Base-by-base conservation (phyloP, 768 basidiomycete genomes). In the Boletus fagicola region DNA sequence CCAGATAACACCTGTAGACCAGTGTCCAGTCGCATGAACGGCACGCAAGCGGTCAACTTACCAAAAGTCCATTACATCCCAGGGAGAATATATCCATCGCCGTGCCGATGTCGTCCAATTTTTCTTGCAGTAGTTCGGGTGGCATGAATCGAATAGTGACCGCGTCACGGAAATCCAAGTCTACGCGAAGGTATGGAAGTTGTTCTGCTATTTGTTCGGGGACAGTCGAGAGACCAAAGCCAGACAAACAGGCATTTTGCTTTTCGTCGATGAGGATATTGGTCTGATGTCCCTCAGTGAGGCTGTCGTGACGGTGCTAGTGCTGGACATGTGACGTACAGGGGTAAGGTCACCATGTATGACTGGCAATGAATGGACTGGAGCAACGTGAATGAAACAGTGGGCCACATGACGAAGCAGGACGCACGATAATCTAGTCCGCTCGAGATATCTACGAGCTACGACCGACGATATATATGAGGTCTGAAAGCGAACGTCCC, bases 391-490 rank as follows among this genome's bases (percentile, higher is more conserved):
- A 47, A 20, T 28, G 12, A 11, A 4, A 26, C 31, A 9, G 30
- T 5, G 36, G 18, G 12, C 9, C n/a, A 24, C 36, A 30, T 39
- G 18, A 26, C 6, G 12, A 42, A 20, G 28, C 18, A 22, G 42
- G 15, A 53, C 61, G 13, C 26, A 62, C 56, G 49, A 42, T 62
- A 62, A 16, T 62, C 61, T 20, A 62, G 18, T 13, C 61, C 60
- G n/a, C 52, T 62, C 20, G 61, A 42, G 45, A 62, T 62, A 43
- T 62, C 60, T 6, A 53, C 56, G 13, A 62, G 61, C 61, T 62
- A 22, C 16, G 49, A 26, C 5, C 16, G 30, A 46, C n/a, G 3
- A 13, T 4, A 16, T 20, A 12, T 9, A 11, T 53, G 33, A 48
- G 38, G 3, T 35, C 38, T 4, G 30, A 40, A 31, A 58, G 10